phyloP scores from a whole-genome alignment of 305 asterid species.

The Solanum hybrid region DNA sequence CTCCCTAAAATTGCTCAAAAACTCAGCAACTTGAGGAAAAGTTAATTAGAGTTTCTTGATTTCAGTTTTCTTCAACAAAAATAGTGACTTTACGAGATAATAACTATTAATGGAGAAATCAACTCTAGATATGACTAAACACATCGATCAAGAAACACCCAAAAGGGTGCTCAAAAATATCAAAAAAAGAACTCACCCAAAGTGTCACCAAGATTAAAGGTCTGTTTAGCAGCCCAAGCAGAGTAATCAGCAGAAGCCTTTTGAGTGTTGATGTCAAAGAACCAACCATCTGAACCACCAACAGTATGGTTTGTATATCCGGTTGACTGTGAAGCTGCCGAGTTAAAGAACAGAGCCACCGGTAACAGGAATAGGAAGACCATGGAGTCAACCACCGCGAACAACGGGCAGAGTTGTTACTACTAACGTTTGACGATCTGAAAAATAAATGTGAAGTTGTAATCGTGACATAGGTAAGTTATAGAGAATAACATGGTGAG shows the following conservation, averaged over 20 bases:
- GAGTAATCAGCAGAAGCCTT: constrained; percentile 41
- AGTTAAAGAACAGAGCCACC: constrained; percentile 26
- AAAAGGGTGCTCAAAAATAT: background rate
- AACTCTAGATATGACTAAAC: background rate
- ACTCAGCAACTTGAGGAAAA: background rate
- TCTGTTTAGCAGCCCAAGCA: constrained; percentile 57
- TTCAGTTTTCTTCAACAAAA: background rate
- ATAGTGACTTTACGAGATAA: background rate
- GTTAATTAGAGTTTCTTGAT: background rate
- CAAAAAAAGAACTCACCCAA: constrained; percentile 34
- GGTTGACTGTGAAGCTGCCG: constrained; percentile 30
- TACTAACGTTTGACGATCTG: background rate
- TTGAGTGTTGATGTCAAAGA: constrained; percentile 44
- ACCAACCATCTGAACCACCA: constrained; percentile 73
- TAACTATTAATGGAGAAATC: background rate
- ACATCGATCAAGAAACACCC: background rate
- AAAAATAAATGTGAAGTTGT: background rate
- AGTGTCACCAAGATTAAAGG: constrained; percentile 74
- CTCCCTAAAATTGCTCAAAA: background rate
- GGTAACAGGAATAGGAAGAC: constrained; percentile 21
- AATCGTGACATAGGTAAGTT: background rate
- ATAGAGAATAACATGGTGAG: background rate
- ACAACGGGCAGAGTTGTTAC: background rate
- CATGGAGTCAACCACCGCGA: too few species aligned
- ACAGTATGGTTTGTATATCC: constrained; percentile 70